Evolutionary conservation across 2,329 filamentous ascomycete genomes (phyloP).

Genomic region (Aspergillus puulaauensis): DNA sequence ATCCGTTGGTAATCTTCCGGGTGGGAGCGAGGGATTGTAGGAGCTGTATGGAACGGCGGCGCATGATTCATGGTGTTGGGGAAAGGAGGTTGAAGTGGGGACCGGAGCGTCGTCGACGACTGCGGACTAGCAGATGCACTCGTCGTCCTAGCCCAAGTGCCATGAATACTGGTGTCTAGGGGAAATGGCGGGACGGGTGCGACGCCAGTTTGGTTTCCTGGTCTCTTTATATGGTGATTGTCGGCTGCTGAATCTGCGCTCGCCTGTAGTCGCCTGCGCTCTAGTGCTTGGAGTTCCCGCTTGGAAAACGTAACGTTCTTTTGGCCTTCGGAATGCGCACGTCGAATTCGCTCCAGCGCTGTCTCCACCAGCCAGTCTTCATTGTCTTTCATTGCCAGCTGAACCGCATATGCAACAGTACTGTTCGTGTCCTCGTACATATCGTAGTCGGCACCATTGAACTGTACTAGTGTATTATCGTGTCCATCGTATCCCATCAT

Average conservation of each 20-base stretch:
- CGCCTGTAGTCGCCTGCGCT: slow-evolving; percentile 63
- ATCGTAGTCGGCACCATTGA: slow-evolving; percentile 51
- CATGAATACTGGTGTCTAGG: slow-evolving; percentile 37
- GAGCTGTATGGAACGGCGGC: slow-evolving; percentile 38
- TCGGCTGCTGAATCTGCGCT: neutral
- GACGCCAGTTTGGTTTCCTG: slow-evolving; percentile 13
- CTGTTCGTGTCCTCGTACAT: slow-evolving; percentile 54
- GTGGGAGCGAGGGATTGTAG: slow-evolving; percentile 39
- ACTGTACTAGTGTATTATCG: slow-evolving; percentile 45
- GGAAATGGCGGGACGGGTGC: slow-evolving; percentile 31
- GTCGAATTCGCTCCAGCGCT: slow-evolving; percentile 76
- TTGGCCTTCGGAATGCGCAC: slow-evolving; percentile 73
- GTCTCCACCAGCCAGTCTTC: slow-evolving; percentile 76
- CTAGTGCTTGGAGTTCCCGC: slow-evolving; percentile 77
- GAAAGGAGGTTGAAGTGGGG: slow-evolving; percentile 32
- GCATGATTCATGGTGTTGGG: slow-evolving; percentile 35
- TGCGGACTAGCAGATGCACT: slow-evolving; percentile 30
- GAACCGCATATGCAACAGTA: slow-evolving; percentile 47
- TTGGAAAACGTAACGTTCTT: slow-evolving; percentile 76
- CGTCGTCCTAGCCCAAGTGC: slow-evolving; percentile 48
- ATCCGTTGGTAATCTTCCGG: slow-evolving; percentile 52
- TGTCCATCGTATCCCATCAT: slow-evolving; percentile 45
- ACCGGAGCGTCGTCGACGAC: slow-evolving; percentile 34
- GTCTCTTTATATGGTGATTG: slow-evolving; percentile 20
- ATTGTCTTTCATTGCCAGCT: slow-evolving; percentile 60